Evolutionary conservation across 805 yeast genomes (phyloP).

Genomic region (Schizosaccharomyces pombe): DNA sequence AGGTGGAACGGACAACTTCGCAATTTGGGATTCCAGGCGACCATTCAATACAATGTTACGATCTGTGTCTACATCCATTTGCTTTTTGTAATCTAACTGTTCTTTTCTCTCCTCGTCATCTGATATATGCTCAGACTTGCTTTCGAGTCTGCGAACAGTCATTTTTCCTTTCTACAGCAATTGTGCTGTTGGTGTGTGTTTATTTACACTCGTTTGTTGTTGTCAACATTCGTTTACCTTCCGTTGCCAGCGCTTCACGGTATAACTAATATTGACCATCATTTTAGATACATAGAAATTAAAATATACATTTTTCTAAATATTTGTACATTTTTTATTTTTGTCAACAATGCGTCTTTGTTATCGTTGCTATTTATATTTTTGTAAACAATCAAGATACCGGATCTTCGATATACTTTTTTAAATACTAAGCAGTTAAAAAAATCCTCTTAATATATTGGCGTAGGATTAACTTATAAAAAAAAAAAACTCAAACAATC

Average conservation of each 20-base stretch:
- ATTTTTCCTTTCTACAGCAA: not conserved
- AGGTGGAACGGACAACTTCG: constrained; percentile 44
- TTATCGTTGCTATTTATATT: not conserved
- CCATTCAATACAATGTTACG: not conserved
- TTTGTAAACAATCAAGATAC: too few species aligned
- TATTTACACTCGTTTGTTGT: constrained; percentile 1
- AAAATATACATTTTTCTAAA: not conserved
- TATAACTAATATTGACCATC: not conserved
- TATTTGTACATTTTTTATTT: not conserved
- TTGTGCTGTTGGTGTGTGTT: not conserved
- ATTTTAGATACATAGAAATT: not conserved
- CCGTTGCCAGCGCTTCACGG: not conserved
- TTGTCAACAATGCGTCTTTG: not conserved
- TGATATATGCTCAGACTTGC: not conserved
- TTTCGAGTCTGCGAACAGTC: not conserved
- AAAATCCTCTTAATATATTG: too few species aligned
- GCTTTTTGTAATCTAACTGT: not conserved
- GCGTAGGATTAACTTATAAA: too few species aligned
- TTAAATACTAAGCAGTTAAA: too few species aligned
- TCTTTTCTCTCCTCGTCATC: not conserved
- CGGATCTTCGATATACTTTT: too few species aligned
- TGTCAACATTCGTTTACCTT: not conserved
- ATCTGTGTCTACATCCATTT: not conserved
- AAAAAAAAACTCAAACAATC: too few species aligned
- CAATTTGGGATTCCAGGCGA: constrained; percentile 23